These are phyloP conservation scores for Zymoseptoria pseudotritici DNA, from an alignment of 2,329 filamentous ascomycete genomes.

Conservation along the genomic window DNA sequence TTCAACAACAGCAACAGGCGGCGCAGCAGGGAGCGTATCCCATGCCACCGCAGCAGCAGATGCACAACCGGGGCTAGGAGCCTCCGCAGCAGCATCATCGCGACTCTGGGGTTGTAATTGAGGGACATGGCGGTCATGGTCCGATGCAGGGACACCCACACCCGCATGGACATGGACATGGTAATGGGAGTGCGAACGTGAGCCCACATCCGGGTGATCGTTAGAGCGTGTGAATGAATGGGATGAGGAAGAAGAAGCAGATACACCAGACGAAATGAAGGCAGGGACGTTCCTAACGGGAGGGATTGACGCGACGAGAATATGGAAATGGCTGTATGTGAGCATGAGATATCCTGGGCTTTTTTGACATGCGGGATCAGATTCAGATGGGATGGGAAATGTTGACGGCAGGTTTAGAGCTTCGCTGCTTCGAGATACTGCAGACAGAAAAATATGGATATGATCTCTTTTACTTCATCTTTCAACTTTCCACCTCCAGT, in stretches of 20 bases:
- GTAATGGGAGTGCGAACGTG: not conserved
- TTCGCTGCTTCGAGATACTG: not conserved
- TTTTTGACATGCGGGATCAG: not conserved
- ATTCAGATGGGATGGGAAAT: not conserved
- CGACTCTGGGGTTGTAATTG: not conserved
- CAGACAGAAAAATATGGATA: not conserved
- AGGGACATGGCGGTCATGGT: not conserved
- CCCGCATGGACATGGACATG: not conserved
- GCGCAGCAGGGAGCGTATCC: constrained; percentile 31
- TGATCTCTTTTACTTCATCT: not conserved
- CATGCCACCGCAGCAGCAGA: constrained; percentile 30
- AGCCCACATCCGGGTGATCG: not conserved
- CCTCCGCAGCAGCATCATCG: constrained; percentile 2
- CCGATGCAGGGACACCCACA: constrained; percentile 1
- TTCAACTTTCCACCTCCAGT: no score
- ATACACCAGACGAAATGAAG: not conserved
- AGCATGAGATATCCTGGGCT: not conserved
- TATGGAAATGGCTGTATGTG: not conserved
- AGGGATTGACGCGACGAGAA: not conserved
- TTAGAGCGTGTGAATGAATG: not conserved
- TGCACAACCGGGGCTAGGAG: constrained; percentile 23
- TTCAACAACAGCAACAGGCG: constrained; percentile 33
- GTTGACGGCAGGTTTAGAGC: not conserved
- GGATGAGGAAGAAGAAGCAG: not conserved
- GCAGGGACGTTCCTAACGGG: not conserved